phyloP scores from a whole-genome alignment of 1,139 yeast species.

The Blastobotrys illinoisensis region DNA sequence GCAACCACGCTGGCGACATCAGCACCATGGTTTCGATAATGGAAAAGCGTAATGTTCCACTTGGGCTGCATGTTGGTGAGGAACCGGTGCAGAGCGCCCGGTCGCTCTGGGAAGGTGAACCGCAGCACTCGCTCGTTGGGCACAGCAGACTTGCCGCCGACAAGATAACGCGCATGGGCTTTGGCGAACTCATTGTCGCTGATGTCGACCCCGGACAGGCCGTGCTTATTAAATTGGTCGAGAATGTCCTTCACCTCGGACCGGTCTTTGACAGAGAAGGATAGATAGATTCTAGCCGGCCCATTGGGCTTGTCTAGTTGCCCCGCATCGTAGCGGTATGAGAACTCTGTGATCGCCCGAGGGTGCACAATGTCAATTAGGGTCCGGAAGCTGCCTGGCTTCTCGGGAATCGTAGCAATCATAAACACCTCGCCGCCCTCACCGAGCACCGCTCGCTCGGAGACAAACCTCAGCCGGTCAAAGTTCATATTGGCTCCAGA shows the following conservation, averaged over 20 bases:
- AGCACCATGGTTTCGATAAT: slow-evolving; percentile 94
- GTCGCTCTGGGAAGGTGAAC: slow-evolving; percentile 96
- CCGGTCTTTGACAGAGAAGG: slow-evolving; percentile 73
- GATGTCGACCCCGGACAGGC: slow-evolving; percentile 61
- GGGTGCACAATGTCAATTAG: slow-evolving; percentile 76
- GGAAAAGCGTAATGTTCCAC: slow-evolving; percentile 93
- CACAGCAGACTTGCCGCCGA: slow-evolving; percentile 76
- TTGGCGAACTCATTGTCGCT: slow-evolving; percentile 93
- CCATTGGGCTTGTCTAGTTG: slow-evolving; percentile 32
- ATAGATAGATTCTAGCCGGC: slow-evolving; percentile 75
- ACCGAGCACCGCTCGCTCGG: slow-evolving; percentile 96
- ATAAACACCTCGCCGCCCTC: slow-evolving; percentile 95
- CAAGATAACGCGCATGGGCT: slow-evolving; percentile 90
- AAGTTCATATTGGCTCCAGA: slow-evolving; percentile 99
- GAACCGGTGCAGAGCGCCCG: slow-evolving; percentile 85
- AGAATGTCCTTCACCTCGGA: slow-evolving; percentile 47
- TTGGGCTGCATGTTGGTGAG: slow-evolving; percentile 62
- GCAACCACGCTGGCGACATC: slow-evolving; percentile 90
- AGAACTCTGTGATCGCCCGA: slow-evolving; percentile 86
- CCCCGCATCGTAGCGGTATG: slow-evolving; percentile 62
- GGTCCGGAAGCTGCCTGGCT: slow-evolving; percentile 80
- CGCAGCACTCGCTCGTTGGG: slow-evolving; percentile 70
- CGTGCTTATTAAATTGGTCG: slow-evolving; percentile 37
- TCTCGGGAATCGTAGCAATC: slow-evolving; percentile 84
- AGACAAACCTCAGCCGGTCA: slow-evolving; percentile 91